These are phyloP conservation scores for Wickerhamomyces kurtzmanii DNA, from an alignment of 805 yeast species.

Conservation along the genomic window DNA sequence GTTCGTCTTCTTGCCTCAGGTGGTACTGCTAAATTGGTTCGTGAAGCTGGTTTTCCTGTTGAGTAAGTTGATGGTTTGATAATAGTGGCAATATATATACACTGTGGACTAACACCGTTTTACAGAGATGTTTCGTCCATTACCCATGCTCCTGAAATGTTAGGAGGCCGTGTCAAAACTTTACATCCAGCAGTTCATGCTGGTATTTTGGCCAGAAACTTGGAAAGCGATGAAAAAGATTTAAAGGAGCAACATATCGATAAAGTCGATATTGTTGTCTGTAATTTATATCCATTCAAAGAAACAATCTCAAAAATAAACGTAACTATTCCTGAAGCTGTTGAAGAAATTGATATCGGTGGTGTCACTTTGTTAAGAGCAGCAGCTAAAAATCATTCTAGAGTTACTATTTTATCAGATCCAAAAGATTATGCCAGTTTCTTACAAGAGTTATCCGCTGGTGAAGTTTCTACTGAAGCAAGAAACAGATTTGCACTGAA, in stretches of 20 bases:
- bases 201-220: constrained; percentile 90
- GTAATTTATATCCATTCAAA: constrained; percentile 97
- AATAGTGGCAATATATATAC: too few species aligned
- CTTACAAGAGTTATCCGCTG: constrained; percentile 66
- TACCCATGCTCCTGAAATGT: constrained; percentile 98
- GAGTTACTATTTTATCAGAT: constrained; percentile 93
- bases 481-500: constrained; percentile 84
- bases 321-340: constrained; percentile 95
- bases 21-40: constrained; percentile 88
- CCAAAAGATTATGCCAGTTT: constrained; percentile 88
- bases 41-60: constrained; percentile 97
- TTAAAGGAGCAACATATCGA: constrained; percentile 83
- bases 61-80: too few species aligned
- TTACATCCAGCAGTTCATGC: constrained; percentile 99
- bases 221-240: constrained; percentile 85
- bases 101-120: too few species aligned
- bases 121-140: constrained; percentile 87
- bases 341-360: constrained; percentile 97
- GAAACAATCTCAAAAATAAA: constrained; percentile 94
- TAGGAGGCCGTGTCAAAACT: constrained; percentile 97
- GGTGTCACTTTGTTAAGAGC: constrained; percentile 97
- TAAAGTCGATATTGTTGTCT: constrained; percentile 93
- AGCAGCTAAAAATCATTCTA: constrained; percentile 95
- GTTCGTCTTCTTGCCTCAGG: constrained; percentile 95
- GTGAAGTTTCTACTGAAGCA: constrained; percentile 62